Base-by-base conservation (phyloP, 352 stramenopile species). In the Globisporangium cylindrosporum region DNA sequence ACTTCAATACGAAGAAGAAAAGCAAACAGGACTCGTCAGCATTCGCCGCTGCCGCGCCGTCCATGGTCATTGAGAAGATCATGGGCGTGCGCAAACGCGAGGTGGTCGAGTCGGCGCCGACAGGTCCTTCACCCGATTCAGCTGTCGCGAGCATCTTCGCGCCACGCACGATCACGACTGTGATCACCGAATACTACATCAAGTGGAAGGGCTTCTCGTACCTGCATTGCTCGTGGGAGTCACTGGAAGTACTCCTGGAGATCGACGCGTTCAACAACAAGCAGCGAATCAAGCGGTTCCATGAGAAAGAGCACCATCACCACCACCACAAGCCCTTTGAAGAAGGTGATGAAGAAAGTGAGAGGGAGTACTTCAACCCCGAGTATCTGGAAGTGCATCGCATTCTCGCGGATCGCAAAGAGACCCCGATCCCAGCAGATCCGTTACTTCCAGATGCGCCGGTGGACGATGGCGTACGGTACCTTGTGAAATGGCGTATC, bases 161-260 rank as follows among this genome's bases (percentile, higher is more conserved):
- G 18, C 69, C 69, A 7, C 29, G 67, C 9, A 78, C 75, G 10
- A 72, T 75, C 14, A 81, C 68, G 5, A 84, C 75, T 18, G 61
- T 73, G 1, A 65, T 89, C 27, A 80, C 74, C 2, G 88, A 98
- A 75, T 97, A 95, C 64, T 85, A 89, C 27, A 95, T 97, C 75
- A 97, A 97, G 76, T 97, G 89, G 89, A 95, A 94, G 70, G 87
- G 85, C 14, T 95, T 94, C 62, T 93, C 89, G 57, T 94, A 96
- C 76, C 81, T 97, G 72, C 90, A 96, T 69, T 87, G 83, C 51
- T 90, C 88, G 72, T 97, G 90, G 90, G 88, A 96, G 74, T 82
- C 80, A 0, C 72, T 77, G 9, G 79, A 94, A 43, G 78, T 89
- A 65, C 76, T 95, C 59, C 71, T 95, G 69, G 81, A 84, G 2